Base-by-base conservation (phyloP, 1,284 basidiomycete genomes). In the Fistulinella staudtii region DNA sequence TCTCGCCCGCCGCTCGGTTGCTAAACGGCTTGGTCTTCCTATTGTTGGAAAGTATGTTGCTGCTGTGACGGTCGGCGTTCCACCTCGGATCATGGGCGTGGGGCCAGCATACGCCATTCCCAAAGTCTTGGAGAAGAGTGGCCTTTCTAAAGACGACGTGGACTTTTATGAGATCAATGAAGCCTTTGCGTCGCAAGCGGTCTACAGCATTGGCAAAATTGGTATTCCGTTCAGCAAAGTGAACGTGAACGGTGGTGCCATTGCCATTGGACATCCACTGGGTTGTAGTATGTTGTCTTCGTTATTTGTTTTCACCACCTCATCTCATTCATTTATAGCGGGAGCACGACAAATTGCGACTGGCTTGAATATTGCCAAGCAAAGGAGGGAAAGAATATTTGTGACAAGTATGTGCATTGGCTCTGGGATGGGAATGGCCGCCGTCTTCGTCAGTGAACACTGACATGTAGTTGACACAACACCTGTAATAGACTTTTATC, bases 81-180 rank as follows among this genome's bases (percentile, higher is more conserved):
- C 89, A 8, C 90, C 90, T 42, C 81, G 82, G 53, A 79, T 93
- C 62, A 94, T 94, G 92, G 86, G 86, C 66, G 81, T 95, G 60
- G 93, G 92, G 45, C 93, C 93, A 1, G 89, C 90, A 18, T 90
- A 81, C 61, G 93, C 93, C 39, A 95, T 97, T 58, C 93, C 93
- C 43, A 80, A 79, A 56, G 79, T 77, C 10, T 80, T 95, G 49
- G 68, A 80, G 60, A 82, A 85, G 63, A 76, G 80, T 5, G 89
- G 90, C 13, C 74, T 96, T 49, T 68, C 69, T 45, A 75, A 76
- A 54, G 74, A 80, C 46, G 93, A 96, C 55, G 74, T 96, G 54
- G 92, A 96, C 71, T 89, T 96, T 64, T 97, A 74, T 69, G 93
- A 97, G 69, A 88, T 90, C 67, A 98, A 98, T 71, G 93, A 96